phyloP scores from a whole-genome alignment of 345 rosid genomes.

The Eutrema heterophyllum region DNA sequence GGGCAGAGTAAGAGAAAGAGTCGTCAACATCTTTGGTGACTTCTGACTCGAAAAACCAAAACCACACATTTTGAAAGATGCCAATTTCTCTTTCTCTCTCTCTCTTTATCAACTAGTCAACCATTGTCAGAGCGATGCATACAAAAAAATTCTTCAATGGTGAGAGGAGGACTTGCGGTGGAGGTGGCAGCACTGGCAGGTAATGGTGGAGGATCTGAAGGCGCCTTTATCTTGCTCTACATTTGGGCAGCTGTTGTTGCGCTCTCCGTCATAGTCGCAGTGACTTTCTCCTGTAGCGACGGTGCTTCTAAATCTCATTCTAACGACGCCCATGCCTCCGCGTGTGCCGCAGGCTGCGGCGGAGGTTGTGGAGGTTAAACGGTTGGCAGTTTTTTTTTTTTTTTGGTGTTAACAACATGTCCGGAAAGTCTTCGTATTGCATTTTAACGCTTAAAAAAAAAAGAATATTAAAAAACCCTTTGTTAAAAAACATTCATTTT shows the following conservation, averaged over 20 bases:
- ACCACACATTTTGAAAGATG: constrained; percentile 1
- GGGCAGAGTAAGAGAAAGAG: neutral
- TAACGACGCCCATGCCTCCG: constrained; percentile 24
- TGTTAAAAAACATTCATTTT: neutral
- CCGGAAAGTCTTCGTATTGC: too few species aligned
- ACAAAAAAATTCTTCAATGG: constrained; percentile 26
- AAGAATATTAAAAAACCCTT: too few species aligned
- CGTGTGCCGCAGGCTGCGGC: constrained; percentile 45
- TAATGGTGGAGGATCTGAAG: neutral
- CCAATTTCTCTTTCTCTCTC: constrained; percentile 3
- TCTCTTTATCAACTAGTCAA: constrained; percentile 18
- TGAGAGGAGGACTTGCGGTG: constrained; percentile 26
- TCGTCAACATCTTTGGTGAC: constrained; percentile 14
- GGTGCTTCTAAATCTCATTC: constrained; percentile 41
- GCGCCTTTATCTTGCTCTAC: constrained; percentile 10
- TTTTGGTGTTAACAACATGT: neutral
- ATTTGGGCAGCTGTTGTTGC: constrained; percentile 36
- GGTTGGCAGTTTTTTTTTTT: neutral
- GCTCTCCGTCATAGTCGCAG: constrained; percentile 29
- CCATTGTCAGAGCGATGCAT: neutral
- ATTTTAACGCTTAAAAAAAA: too few species aligned
- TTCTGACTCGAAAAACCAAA: constrained; percentile 24
- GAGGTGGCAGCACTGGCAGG: neutral
- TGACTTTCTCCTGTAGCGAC: constrained; percentile 46
- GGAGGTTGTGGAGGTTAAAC: constrained; percentile 48